Evolutionary conservation across 345 rosid genomes (phyloP).

Genomic region (Arabidopsis arenosa): DNA sequence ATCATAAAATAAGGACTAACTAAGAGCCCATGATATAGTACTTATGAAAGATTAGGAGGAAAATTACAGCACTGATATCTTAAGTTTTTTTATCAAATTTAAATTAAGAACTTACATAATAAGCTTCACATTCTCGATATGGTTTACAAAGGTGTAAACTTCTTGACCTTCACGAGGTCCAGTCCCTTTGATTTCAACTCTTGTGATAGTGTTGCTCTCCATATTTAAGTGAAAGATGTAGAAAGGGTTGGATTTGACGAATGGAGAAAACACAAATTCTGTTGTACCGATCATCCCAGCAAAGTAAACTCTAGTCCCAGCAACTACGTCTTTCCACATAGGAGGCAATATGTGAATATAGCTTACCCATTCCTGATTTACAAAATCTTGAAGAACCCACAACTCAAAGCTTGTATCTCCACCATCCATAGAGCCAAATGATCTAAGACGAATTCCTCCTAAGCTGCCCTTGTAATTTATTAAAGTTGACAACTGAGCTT

Average conservation of each 20-base stretch:
- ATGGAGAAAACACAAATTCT: neutral
- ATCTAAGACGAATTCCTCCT: neutral
- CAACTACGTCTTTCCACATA: neutral
- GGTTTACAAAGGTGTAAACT: neutral
- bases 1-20: no score
- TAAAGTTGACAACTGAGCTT: neutral
- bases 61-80: no score
- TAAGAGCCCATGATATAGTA: no score
- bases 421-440: neutral
- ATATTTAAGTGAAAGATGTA: neutral
- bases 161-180: neutral
- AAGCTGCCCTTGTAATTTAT: neutral
- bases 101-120: neutral
- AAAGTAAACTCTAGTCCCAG: neutral
- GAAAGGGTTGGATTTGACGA: neutral
- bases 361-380: neutral
- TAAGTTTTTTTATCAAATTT: no score
- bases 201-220: neutral
- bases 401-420: neutral
- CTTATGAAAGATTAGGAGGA: no score
- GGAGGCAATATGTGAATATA: neutral
- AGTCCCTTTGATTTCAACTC: neutral
- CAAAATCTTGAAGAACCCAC: neutral
- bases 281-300: neutral
- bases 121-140: constrained; percentile 19